Evolutionary conservation across 75 land plant species (phyloP).

Genomic region (Selaginella moellendorffii): DNA sequence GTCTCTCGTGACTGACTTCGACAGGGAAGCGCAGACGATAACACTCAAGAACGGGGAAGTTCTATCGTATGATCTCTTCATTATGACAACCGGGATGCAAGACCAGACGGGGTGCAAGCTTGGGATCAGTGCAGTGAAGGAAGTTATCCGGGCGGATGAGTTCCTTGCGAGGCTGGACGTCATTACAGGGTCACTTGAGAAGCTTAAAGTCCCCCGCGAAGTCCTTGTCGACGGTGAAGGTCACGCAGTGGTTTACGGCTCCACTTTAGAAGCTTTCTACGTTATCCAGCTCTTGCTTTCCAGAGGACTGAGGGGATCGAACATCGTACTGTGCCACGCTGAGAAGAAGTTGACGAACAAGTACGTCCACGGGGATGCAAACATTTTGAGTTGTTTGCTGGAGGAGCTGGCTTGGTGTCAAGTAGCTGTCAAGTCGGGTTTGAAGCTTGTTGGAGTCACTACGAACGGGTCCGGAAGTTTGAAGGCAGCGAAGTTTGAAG

Average conservation of each 20-base stretch:
- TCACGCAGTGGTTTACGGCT: conserved; percentile 16
- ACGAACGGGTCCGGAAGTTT: not conserved
- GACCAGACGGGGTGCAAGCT: conserved; percentile 17
- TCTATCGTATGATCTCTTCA: conserved; percentile 12
- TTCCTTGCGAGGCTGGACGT: not conserved
- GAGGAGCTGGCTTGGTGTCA: conserved; percentile 4
- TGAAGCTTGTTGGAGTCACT: not conserved
- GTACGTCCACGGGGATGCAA: conserved; percentile 5
- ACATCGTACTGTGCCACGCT: conserved; percentile 15
- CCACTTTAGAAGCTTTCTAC: conserved; percentile 16
- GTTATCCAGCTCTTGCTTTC: conserved; percentile 13
- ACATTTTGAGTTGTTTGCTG: not conserved
- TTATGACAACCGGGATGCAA: conserved; percentile 16
- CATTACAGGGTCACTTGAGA: not conserved
- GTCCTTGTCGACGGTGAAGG: not conserved
- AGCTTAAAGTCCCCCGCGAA: not conserved
- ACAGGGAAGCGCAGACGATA: conserved; percentile 2
- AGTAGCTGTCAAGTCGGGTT: not conserved
- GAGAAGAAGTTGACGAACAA: conserved; percentile 4
- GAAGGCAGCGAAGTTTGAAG: not conserved
- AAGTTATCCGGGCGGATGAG: conserved; percentile 15
- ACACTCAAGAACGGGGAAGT: not conserved
- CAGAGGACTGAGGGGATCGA: not conserved
- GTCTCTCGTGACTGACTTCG: conserved; percentile 3
- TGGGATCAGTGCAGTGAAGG: not conserved